phyloP scores from a whole-genome alignment of 768 basidiomycete genomes.

The Tephrocybe sp. region DNA sequence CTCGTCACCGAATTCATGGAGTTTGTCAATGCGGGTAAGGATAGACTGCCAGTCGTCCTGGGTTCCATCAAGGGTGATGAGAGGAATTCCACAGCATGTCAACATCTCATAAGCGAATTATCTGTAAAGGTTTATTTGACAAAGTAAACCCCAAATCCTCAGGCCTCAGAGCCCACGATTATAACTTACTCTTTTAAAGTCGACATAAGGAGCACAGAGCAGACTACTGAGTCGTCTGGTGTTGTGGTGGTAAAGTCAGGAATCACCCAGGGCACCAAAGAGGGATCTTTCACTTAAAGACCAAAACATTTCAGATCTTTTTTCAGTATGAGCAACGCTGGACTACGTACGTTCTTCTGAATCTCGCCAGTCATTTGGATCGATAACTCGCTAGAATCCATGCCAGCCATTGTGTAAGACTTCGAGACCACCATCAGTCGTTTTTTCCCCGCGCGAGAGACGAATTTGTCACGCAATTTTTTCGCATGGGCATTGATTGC shows the following conservation, averaged over 20 bases:
- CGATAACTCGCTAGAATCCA: conserved; percentile 32
- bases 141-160: no score
- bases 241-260: conserved; percentile 1
- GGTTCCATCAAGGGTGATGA: conserved; percentile 22
- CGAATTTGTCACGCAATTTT: conserved; percentile 31
- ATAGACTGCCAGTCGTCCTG: conserved; percentile 23
- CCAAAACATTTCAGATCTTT: no score
- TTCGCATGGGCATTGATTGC: conserved; percentile 26
- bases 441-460: conserved; percentile 31
- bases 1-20: conserved; percentile 22
- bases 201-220: not conserved
- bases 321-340: no score
- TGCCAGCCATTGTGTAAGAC: conserved; percentile 12
- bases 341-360: no score
- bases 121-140: not conserved
- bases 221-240: not conserved
- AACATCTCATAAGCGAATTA: conserved; percentile 18
- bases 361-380: conserved; percentile 27
- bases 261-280: not conserved
- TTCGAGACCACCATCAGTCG: conserved; percentile 22
- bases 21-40: conserved; percentile 19
- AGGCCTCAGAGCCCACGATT: not conserved
- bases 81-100: conserved; percentile 21
- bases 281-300: not conserved
- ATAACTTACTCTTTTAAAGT: not conserved